These are phyloP conservation scores for Fusarium fracticaudum DNA, from an alignment of 2,329 filamentous ascomycete species.

Conservation along the genomic window DNA sequence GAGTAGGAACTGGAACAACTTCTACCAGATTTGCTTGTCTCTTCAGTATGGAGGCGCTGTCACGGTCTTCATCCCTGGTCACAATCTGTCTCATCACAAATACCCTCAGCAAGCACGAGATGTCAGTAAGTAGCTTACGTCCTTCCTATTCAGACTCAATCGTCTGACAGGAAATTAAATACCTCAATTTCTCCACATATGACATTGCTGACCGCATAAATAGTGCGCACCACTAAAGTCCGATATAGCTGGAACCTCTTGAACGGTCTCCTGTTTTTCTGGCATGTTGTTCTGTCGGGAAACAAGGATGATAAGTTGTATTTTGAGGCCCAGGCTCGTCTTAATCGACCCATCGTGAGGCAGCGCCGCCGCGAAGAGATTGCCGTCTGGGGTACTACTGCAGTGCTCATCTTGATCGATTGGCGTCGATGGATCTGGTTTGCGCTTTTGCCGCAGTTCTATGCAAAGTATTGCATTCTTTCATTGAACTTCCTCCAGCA, in stretches of 20 bases:
- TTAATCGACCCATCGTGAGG: conserved; percentile 11
- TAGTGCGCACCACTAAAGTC: conserved; percentile 21
- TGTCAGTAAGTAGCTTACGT: conserved; percentile 9
- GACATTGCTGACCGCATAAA: not conserved
- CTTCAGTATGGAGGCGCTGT: conserved; percentile 20
- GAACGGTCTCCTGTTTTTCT: conserved; percentile 13
- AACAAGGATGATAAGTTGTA: conserved; percentile 20
- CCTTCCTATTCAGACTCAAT: not conserved
- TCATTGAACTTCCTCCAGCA: conserved; percentile 20
- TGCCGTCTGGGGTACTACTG: conserved; percentile 7
- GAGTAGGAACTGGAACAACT: conserved; percentile 18
- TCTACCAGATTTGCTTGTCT: conserved; percentile 22
- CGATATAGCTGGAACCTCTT: conserved; percentile 23
- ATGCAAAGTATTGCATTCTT: conserved; percentile 15
- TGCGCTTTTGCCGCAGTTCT: conserved; percentile 6
- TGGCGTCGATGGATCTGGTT: conserved; percentile 26
- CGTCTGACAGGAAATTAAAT: not conserved
- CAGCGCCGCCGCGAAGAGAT: conserved; percentile 11
- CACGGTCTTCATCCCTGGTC: conserved; percentile 12
- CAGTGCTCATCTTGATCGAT: not conserved
- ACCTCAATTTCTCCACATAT: not conserved
- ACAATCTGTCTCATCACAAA: conserved; percentile 23
- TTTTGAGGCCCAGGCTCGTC: conserved; percentile 11
- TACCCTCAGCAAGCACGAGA: conserved; percentile 21
- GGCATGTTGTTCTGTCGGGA: conserved; percentile 9